Evolutionary conservation across 305 asterid genomes (phyloP), one percentile per base, ranked within the genome.

Genomic region (Lippia alba): DNA sequence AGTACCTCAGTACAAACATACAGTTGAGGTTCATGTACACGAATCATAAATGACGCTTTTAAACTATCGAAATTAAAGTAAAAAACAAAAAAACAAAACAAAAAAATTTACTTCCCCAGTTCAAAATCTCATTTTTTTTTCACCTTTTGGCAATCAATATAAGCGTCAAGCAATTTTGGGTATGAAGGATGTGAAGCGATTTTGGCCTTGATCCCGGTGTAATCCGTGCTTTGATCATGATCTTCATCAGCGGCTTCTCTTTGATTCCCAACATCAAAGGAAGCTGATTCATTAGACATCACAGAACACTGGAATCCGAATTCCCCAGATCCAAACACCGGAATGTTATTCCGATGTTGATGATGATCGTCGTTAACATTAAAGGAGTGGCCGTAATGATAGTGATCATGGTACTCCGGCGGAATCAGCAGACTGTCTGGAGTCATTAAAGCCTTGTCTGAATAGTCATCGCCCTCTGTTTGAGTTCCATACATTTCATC

Each of bases 141-240:
- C 76, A 91, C 98, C 98, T 92, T 92, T 44, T 90, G 96, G 79
- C 97, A 92, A 56, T 90, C 94, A 45, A 92, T 86, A 80, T 88
- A 92, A 71, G 97, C 97, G 16, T 84, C 71, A 14, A 92, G 81
- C 68, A 92, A 73, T 70, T 83, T 90, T 1, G 94, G 80, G 71
- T 86, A 92, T n/a, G 71, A 86, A 68, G 98, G 98, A 73, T 92
- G 98, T 5, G 94, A 82, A 39, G 89, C 87, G 45, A 92, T 86
- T 74, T 79, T 88, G 20, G 94, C 91, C 79, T 92, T 92, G 63
- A 88, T 82, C 59, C 66, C 49, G 45, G 54, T 71, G 34, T 78
- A 83, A 73, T 69, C 74, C 51, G 55, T 75, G 6, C 76, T 84
- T 20, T 50, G 55, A 49, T 14, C 56, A 50, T 50, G 10, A 8